A percentile compares a stretch with the other conserved stretches of the same genome.
These are phyloP conservation scores for Xanthoconium purpureum DNA, from an alignment of 768 basidiomycete genomes.

Conservation along the genomic window DNA sequence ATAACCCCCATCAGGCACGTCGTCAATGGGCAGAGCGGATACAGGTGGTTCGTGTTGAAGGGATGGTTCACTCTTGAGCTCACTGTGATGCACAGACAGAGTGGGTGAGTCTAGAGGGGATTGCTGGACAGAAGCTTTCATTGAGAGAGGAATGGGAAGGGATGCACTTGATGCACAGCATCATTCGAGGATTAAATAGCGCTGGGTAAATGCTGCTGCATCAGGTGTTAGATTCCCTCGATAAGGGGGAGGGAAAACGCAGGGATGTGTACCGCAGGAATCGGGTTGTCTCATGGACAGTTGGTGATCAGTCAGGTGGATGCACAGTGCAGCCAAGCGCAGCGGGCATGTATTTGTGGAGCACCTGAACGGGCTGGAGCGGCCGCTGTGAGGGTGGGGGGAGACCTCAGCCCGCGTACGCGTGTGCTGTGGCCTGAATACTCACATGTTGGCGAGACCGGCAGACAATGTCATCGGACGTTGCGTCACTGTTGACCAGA, in stretches of 20 bases:
- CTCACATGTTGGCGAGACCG: too few relatives aligned
- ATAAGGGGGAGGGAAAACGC: not conserved
- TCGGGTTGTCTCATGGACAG: not conserved
- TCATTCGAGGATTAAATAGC: not conserved
- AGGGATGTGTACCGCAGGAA: not conserved
- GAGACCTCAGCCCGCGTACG: not conserved
- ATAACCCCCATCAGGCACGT: slow-evolving; percentile 32
- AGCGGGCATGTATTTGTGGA: not conserved
- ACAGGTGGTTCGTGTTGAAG: not conserved
- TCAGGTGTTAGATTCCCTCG: too few relatives aligned
- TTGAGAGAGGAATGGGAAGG: not conserved
- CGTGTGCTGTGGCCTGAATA: too few relatives aligned
- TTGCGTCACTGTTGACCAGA: too few relatives aligned
- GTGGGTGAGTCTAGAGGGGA: not conserved
- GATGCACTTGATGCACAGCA: not conserved
- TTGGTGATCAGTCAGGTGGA: not conserved
- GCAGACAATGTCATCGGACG: too few relatives aligned
- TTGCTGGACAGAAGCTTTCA: not conserved
- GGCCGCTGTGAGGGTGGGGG: not conserved
- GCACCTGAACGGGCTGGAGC: not conserved
- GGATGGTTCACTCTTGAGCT: not conserved
- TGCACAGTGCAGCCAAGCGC: not conserved
- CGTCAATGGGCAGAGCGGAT: not conserved
- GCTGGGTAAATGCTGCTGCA: not conserved
- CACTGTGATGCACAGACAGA: not conserved